Evolutionary conservation across 2,329 filamentous ascomycete genomes (phyloP), one percentile per base, ranked within the genome.

Genomic region (Talaromyces piceae): DNA sequence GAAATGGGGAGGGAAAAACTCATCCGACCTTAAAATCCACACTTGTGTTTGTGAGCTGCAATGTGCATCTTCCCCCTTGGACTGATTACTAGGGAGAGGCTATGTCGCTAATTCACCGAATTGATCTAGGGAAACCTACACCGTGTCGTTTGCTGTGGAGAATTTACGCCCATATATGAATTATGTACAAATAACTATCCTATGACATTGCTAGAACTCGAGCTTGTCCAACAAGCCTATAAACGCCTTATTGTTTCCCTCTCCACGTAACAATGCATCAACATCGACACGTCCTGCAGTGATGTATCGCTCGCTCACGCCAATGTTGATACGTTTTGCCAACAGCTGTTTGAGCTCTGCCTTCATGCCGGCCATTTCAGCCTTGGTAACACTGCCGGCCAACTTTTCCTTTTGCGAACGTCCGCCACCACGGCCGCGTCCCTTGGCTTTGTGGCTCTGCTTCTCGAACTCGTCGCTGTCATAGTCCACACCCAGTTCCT

Each of bases 401-500:
- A 85, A 81, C 61, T 84, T 82, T 64, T 93, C 86, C 70, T 87
- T 87, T 70, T 82, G 77, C 69, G 85, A 86, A 37, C 88, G 74
- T 1, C 86, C 85, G 33, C 81, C 82, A 6, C 89, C 89, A 30
- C 88, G 77, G 4, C 90, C 90, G 45, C 89, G 78, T 0, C 87
- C 85, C 45, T 80, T 79, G 61, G 78, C 77, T 49, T 75, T 77
- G 5, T 83, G 81, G 1, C 76, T 77, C 33, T 77, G 70, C 57
- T 86, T 74, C 41, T 79, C 87, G 55, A 95, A 85, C 43, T 94
- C 89, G 30, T 95, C 90, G 54, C 83, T 87, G 64, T 97, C 90
- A 64, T 95, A 95, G 48, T 96, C 91, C 0, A 97, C 88, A 1
- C 93, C 93, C 0, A 98, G 77, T 57, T 97, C 91, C 52, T 96